A percentile compares a stretch with the other conserved stretches of the same genome.
phyloP scores from a whole-genome alignment of 192 early-diverging fungal genomes.

The Coemansia sp. region DNA sequence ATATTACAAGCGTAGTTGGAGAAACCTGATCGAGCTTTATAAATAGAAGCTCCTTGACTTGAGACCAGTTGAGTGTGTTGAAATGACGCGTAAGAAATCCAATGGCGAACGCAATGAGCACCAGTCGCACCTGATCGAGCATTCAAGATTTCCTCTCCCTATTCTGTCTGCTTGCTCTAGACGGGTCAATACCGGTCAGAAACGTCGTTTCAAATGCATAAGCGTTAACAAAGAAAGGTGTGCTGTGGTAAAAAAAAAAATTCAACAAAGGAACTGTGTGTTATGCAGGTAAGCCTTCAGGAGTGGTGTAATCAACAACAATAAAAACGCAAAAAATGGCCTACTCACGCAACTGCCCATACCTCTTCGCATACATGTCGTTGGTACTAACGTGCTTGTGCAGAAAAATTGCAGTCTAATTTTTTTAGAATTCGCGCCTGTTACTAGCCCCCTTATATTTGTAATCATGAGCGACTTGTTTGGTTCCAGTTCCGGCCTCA shows the following conservation, averaged over 20 bases:
- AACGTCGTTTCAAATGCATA: neutral
- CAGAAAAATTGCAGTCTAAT: neutral
- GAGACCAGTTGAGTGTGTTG: slow-evolving; percentile 54
- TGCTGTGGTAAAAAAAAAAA: neutral
- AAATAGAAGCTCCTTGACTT: slow-evolving; percentile 42
- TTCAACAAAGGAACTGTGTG: no score
- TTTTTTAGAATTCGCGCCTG: neutral
- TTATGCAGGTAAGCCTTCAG: neutral
- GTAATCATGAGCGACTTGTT: slow-evolving; percentile 45
- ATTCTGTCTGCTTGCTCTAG: slow-evolving; percentile 3
- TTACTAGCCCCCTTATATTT: neutral
- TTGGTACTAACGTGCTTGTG: neutral
- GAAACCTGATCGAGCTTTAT: slow-evolving; percentile 41
- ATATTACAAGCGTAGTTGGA: slow-evolving; percentile 27
- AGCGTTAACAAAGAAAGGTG: neutral
- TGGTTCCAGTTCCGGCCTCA: slow-evolving; percentile 37
- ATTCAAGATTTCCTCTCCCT: slow-evolving; percentile 11
- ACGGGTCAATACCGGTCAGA: slow-evolving; percentile 4
- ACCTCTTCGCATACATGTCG: neutral
- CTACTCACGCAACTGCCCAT: slow-evolving; percentile 5
- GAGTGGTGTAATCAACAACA: neutral
- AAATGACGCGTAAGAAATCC: slow-evolving; percentile 56
- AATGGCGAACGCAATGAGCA: slow-evolving; percentile 55
- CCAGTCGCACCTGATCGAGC: slow-evolving; percentile 55
- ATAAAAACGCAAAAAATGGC: neutral